Evolutionary conservation across 805 yeast genomes (phyloP).

Genomic region (Kazachstania viticola): DNA sequence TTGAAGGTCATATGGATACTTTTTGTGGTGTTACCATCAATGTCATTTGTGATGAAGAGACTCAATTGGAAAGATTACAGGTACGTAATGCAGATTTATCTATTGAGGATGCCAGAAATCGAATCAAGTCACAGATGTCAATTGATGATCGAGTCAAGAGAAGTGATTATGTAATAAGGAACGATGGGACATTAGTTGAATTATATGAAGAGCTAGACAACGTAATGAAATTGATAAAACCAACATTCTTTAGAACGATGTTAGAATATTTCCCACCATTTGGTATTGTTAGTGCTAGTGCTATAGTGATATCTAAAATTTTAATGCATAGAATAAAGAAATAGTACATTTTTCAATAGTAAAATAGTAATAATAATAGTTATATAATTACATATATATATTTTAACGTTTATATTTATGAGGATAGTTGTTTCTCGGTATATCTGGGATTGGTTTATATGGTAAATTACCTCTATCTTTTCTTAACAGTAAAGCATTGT

Average conservation of each 20-base stretch:
- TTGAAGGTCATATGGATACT: slow-evolving; percentile 61
- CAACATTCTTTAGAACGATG: slow-evolving; percentile 23
- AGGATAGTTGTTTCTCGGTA: slow-evolving; percentile 19
- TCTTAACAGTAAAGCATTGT: slow-evolving; percentile 19
- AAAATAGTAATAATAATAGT: slow-evolving; percentile 2
- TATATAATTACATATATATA: background rate
- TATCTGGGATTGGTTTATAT: slow-evolving; percentile 25
- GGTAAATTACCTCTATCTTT: slow-evolving; percentile 28
- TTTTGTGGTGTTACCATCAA: slow-evolving; percentile 64
- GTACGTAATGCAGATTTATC: slow-evolving; percentile 57
- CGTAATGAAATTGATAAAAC: slow-evolving; percentile 29
- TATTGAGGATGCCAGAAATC: slow-evolving; percentile 51
- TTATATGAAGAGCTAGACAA: slow-evolving; percentile 34
- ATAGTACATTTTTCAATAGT: slow-evolving; percentile 1
- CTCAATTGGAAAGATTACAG: slow-evolving; percentile 54
- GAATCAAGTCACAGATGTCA: slow-evolving; percentile 72
- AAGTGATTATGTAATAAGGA: slow-evolving; percentile 62
- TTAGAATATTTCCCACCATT: slow-evolving; percentile 34
- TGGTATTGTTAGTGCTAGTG: slow-evolving; percentile 25
- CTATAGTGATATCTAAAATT: slow-evolving; percentile 18
- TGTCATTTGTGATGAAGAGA: slow-evolving; percentile 46
- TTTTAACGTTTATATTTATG: background rate
- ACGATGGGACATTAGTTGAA: slow-evolving; percentile 36
- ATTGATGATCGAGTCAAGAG: slow-evolving; percentile 41
- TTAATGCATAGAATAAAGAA: slow-evolving; percentile 5